Percentiles rank a stretch among this genome's conserved stretches.
phyloP scores from a whole-genome alignment of 2,329 filamentous ascomycete genomes.

The Monosporascus sp. region DNA sequence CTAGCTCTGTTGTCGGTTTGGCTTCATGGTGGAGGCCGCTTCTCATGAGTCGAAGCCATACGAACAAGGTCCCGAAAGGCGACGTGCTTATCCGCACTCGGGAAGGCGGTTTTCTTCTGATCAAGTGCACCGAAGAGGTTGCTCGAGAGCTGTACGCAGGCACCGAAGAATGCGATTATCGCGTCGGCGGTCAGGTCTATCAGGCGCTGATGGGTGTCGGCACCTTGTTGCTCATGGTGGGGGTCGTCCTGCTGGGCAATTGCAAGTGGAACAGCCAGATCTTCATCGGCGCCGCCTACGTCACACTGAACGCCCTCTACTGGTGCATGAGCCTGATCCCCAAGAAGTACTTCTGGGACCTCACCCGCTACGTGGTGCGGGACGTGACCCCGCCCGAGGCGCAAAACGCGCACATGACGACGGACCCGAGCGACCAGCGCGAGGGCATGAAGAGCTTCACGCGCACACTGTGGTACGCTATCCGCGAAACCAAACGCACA shows the following conservation, averaged over 20 bases:
- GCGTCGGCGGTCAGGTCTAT: slow-evolving; percentile 41
- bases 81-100: slow-evolving; percentile 59
- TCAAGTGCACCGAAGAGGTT: slow-evolving; percentile 54
- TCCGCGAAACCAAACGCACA: slow-evolving; percentile 46
- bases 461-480: slow-evolving; percentile 53
- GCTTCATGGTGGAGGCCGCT: slow-evolving; percentile 54
- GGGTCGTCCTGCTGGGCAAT: slow-evolving; percentile 57
- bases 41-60: slow-evolving; percentile 46
- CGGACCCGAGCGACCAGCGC: slow-evolving; percentile 23
- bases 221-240: slow-evolving; percentile 56
- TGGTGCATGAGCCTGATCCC: slow-evolving; percentile 51
- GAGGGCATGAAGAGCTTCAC: slow-evolving; percentile 47
- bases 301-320: slow-evolving; percentile 54
- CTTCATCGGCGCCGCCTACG: slow-evolving; percentile 52
- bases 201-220: slow-evolving; percentile 50
- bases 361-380: slow-evolving; percentile 43
- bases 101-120: slow-evolving; percentile 53
- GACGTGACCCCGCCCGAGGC: slow-evolving; percentile 38
- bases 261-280: slow-evolving; percentile 57
- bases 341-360: slow-evolving; percentile 49
- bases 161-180: slow-evolving; percentile 55
- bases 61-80: slow-evolving; percentile 44
- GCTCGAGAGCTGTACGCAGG: slow-evolving; percentile 58
- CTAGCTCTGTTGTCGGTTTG: slow-evolving; percentile 49
- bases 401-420: slow-evolving; percentile 27